Percentiles rank a stretch among this genome's conserved stretches.
phyloP scores from a whole-genome alignment of 2,329 filamentous ascomycete species.

The Colletotrichum theobromicola region DNA sequence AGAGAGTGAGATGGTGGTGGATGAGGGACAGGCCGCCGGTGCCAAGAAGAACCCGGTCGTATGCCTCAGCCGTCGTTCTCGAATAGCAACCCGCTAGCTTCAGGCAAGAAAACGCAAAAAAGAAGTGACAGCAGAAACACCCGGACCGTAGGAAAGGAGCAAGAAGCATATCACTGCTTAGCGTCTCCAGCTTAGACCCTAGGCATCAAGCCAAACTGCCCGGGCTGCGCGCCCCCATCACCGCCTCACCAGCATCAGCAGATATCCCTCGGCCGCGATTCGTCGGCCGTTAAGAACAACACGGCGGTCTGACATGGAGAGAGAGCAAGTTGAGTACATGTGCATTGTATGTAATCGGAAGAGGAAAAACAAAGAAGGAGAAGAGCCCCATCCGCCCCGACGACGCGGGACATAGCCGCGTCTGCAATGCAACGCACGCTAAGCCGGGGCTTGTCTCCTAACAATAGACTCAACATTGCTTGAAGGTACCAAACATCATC shows the following conservation, averaged over 20 bases:
- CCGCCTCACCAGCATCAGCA: slow-evolving; percentile 7
- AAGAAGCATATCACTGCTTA: background rate
- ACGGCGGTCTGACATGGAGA: background rate
- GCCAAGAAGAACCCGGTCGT: background rate
- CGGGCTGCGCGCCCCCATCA: background rate
- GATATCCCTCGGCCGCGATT: background rate
- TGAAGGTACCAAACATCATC: background rate
- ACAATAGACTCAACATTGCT: background rate
- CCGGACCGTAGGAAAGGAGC: background rate
- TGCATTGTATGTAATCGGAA: background rate
- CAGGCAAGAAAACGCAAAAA: background rate
- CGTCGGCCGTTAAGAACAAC: background rate
- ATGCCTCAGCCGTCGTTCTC: background rate
- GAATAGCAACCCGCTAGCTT: background rate
- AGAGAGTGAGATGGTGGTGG: background rate
- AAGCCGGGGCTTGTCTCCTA: background rate
- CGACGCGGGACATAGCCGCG: background rate
- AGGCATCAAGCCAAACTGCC: background rate
- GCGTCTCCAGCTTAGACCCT: background rate
- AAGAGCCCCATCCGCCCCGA: background rate
- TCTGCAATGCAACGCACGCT: background rate
- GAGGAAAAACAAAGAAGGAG: background rate
- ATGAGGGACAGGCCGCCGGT: background rate
- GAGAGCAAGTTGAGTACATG: background rate
- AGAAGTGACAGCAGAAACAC: background rate